Base-by-base conservation (phyloP, 2,329 filamentous ascomycete species). In the Paecilomyces fulvus region DNA sequence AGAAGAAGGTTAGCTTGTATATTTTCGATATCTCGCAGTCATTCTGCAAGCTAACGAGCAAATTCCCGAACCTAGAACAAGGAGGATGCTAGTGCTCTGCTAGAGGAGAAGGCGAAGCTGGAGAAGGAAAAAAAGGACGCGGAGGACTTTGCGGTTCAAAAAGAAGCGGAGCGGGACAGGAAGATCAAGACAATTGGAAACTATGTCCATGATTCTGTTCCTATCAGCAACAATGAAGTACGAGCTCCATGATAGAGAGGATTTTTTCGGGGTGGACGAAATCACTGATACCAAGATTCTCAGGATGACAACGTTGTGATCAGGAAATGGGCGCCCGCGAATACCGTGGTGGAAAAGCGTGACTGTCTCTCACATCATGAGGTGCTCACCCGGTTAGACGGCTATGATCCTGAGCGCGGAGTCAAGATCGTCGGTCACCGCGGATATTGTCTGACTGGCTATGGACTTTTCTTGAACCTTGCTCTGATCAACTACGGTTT, bases 401-500 rank as follows among this genome's bases (percentile, higher is more conserved):
- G 92, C 55, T 96, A 95, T 70, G 94, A 97, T 70, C 88, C 90
- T 1, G 90, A 96, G 69, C 87, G 94, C 62, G 91, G 91, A 63
- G 89, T 91, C 61, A 97, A 97, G 80, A 83, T 97, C 61, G 92
- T 95, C 49, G 92, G 94, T 54, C 92, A 97, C 75, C 83, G 92
- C 65, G 92, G 92, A 43, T 97, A 97, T 77, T 96, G 92, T 76
- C 76, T 97, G 67, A 90, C 86, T 57, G 87, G 87, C 59, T 95
- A 92, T 79, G 94, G 92, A 59, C 85, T 96, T 43, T 92, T 92
- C 72, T 79, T 96, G 61, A 96, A 96, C 76, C 87, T 94, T 70
- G 94, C 94, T 1, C 81, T 99, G 53, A 86, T 96, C 74, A 96
- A 96, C 77, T 99, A 97, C 70, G 92, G 92, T 54, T 80, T 96